phyloP scores from a whole-genome alignment of 2,329 filamentous ascomycete genomes.

The Epicoccum nigrum region DNA sequence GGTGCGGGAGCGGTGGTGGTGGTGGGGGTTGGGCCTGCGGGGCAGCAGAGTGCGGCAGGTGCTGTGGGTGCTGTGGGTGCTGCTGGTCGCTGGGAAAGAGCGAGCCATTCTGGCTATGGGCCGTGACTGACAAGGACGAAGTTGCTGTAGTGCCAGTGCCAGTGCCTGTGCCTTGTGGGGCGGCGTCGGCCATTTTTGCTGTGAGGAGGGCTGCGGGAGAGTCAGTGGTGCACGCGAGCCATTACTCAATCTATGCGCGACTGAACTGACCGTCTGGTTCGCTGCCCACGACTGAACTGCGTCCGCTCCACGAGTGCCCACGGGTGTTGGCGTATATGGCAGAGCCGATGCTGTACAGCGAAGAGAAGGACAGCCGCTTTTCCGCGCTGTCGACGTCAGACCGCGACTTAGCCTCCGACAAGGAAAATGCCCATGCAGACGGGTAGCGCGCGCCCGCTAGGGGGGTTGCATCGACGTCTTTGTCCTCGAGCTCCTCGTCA shows the following conservation, averaged over 20 bases:
- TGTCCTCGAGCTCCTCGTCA: slow-evolving; percentile 53
- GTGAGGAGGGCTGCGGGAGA: slow-evolving; percentile 1
- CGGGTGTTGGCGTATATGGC: slow-evolving; percentile 60
- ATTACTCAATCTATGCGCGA: not conserved
- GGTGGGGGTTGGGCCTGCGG: not conserved
- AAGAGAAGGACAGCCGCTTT: slow-evolving; percentile 75
- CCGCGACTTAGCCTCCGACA: slow-evolving; percentile 58
- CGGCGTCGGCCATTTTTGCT: slow-evolving; percentile 37
- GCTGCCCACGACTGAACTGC: slow-evolving; percentile 54
- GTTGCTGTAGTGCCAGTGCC: slow-evolving; percentile 53
- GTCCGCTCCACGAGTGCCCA: slow-evolving; percentile 56
- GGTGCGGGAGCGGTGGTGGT: slow-evolving; percentile 7
- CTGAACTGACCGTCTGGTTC: slow-evolving; percentile 52
- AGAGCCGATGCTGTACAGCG: slow-evolving; percentile 72
- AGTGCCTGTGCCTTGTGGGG: slow-evolving; percentile 46
- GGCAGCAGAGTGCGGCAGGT: not conserved
- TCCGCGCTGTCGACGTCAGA: slow-evolving; percentile 55
- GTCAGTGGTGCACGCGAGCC: not conserved
- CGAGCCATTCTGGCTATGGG: slow-evolving; percentile 52
- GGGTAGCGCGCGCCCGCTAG: slow-evolving; percentile 22
- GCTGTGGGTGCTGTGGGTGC: slow-evolving; percentile 2
- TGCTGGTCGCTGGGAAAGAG: slow-evolving; percentile 43
- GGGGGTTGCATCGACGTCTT: slow-evolving; percentile 53
- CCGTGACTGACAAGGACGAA: slow-evolving; percentile 52
- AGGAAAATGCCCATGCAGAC: too few relatives aligned